Conservation (phyloP, 345 rosid genomes). For the Ceriops zippeliana region DNA sequence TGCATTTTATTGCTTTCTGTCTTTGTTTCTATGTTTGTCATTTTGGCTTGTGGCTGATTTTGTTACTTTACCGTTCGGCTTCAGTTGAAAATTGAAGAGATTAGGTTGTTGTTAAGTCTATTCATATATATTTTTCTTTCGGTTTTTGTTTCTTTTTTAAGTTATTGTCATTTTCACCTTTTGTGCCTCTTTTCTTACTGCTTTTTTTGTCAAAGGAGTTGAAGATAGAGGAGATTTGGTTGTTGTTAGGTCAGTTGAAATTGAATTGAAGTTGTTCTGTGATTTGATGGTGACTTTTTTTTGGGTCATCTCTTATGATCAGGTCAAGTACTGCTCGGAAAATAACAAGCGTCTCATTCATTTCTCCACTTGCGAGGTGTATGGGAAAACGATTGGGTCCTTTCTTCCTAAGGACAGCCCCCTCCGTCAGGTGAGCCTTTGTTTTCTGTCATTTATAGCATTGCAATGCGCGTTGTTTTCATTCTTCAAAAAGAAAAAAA, state of each 20-base stretch:
- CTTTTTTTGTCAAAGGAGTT: neutral
- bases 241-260: neutral
- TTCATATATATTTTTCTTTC: neutral
- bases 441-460: constrained; percentile 16
- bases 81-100: constrained; percentile 1
- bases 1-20: neutral
- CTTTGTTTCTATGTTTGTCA: neutral
- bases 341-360: constrained; percentile 94
- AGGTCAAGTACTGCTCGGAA: constrained; percentile 98
- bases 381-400: constrained; percentile 93
- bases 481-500: neutral
- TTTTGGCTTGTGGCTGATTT: neutral
- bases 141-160: too few relatives aligned
- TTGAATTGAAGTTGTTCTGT: constrained; percentile 17
- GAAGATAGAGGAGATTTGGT: constrained; percentile 1
- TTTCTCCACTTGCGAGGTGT: constrained; percentile 98
- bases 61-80: neutral
- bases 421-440: constrained; percentile 69
- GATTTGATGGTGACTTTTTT: constrained; percentile 22
- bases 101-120: neutral
- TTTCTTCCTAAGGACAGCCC: constrained; percentile 91
- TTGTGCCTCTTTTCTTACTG: neutral
- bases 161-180: neutral
- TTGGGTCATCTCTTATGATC: neutral
- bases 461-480: neutral